Evolutionary conservation across 1,139 yeast genomes (phyloP), one percentile per base, ranked within the genome.

Genomic region (Spathaspora jeffriesii): DNA sequence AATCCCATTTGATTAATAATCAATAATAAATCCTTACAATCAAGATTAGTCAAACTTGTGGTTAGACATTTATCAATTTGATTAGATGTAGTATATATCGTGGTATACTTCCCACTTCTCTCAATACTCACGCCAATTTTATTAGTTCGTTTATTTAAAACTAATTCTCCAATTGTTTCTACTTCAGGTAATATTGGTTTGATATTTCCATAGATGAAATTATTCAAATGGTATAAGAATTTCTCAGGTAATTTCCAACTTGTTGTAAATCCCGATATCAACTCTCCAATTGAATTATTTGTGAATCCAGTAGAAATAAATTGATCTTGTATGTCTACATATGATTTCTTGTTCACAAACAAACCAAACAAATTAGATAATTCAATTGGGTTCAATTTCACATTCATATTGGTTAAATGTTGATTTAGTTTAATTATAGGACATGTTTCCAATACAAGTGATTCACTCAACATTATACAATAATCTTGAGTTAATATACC

Each of bases 1-100:
- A 43, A 27, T 18, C 45, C 45, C 30, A 43, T 28, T 23, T 30
- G 30, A 15, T 36, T 40, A 14, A 43, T 22, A 22, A 43, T 36
- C 10, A 25, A 10, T 36, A 25, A n/a, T 13, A 43, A 36, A n/a
- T n/a, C n/a, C n/a, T n/a, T n/a, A n/a, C n/a, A n/a, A n/a, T n/a
- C n/a, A n/a, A n/a, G n/a, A n/a, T n/a, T n/a, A n/a, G n/a, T n/a
- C n/a, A 34, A 34, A 11, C 13, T 17, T 7, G 2, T 11, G 11
- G 23, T 4, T 22, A 27, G 23, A 22, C 21, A 36, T 17, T 21
- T 32, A 15, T 42, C 43, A n/a, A 23, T 14, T 15, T 42, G 30
- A 3, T 28, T 10, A 14, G 11, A 22, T 1, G 23, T 32, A n/a
- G 32, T 42, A 13, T 15, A 14, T 28, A 42, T 15, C 7, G 32